These are phyloP conservation scores for Carpinus viminea DNA, from an alignment of 306 rosid species.

Conservation along the genomic window DNA sequence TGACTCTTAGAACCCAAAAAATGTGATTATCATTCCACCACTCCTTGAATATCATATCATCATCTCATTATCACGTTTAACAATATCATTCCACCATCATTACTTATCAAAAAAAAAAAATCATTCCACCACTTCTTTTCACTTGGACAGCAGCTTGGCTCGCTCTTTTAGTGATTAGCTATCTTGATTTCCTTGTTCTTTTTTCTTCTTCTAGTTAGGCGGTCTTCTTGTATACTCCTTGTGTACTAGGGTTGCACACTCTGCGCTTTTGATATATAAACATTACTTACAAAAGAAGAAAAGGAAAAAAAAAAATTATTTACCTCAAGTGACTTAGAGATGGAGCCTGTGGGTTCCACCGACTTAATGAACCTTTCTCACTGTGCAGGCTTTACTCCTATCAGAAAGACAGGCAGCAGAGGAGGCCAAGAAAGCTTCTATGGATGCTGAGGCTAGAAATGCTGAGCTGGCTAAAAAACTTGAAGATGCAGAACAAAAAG, in stretches of 20 bases:
- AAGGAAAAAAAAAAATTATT: background rate
- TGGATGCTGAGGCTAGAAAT: slow-evolving; percentile 67
- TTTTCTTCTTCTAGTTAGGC: too few relatives aligned
- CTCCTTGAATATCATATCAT: background rate
- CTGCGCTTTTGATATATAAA: too few relatives aligned
- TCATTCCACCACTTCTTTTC: too few relatives aligned
- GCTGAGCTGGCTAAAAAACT: slow-evolving; percentile 69
- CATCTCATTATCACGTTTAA: background rate
- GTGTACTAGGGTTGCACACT: too few relatives aligned
- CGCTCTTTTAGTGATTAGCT: too few relatives aligned
- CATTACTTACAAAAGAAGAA: too few relatives aligned
- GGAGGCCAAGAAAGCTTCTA: slow-evolving; percentile 65
- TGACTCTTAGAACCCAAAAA: background rate
- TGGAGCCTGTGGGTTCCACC: slow-evolving; percentile 20
- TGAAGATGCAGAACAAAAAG: slow-evolving; percentile 73
- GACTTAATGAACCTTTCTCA: slow-evolving; percentile 26
- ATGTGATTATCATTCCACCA: background rate
- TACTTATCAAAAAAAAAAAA: too few relatives aligned
- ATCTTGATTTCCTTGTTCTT: too few relatives aligned
- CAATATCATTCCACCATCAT: too few relatives aligned
- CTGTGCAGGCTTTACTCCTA: slow-evolving; percentile 60
- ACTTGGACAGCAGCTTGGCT: too few relatives aligned
- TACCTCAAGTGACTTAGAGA: slow-evolving; percentile 17
- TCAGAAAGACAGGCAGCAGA: slow-evolving; percentile 69
- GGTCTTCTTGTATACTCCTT: too few relatives aligned